Base-by-base conservation (phyloP, 176 grass and related monocot genomes). In the Neostapfia colusana region DNA sequence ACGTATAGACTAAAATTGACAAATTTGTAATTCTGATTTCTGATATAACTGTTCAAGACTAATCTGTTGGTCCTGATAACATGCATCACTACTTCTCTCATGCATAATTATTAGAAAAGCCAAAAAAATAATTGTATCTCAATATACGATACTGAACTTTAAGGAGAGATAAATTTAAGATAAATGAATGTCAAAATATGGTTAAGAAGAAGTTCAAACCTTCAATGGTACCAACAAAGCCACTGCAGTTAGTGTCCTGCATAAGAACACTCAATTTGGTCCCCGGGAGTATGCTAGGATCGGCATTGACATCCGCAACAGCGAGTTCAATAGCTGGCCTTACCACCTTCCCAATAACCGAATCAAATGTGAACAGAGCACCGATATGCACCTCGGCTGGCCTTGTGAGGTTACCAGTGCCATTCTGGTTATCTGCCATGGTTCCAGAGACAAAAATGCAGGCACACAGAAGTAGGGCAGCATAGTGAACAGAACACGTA, bases 191-290 rank as follows among this genome's bases (percentile, higher is more conserved):
- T 42, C 48, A 36, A 72, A 21, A 25, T n/a, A 18, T 58, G 28
- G 41, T 17, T 54, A 9, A 49, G 34, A 66, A 2, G 27, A 73
- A 66, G 57, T 38, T 17, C 42, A 36, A 21, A 93, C 87, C 91
- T 85, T 87, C 78, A 20, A 90, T 82, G n/a, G 70, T 90, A 41
- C 91, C 91, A 34, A 90, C 57, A 88, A 93, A 93, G 36, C 87
- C 84, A 67, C 91, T 93, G 81, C 87, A 93, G 57, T 93, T 90
- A 16, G 91, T 90, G 54, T 93, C 91, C 82, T 93, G 91, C 82
- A 74, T 65, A 43, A 85, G 54, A 69, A 93, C 24, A 61, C 62
- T 87, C 21, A 93, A 45, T 31, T 70, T 87, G 8, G 87, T 93
- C 44, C 87, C 91, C 0, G 38, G 11, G 21, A 93, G 91, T 70